Conservation (phyloP, 768 basidiomycete genomes). For the Amanita muscaria region DNA sequence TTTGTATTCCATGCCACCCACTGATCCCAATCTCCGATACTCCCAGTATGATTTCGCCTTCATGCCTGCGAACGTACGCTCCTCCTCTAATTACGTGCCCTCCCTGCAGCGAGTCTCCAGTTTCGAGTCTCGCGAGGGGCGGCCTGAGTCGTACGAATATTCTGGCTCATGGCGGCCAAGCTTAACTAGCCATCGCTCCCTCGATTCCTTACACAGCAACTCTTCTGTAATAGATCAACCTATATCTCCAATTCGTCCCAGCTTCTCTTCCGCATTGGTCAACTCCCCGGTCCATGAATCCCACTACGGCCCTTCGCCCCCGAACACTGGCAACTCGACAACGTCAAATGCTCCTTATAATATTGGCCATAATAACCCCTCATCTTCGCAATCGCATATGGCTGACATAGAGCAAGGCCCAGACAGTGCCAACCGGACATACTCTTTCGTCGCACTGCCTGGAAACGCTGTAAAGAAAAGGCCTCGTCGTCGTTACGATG, state of each 20-base stretch:
- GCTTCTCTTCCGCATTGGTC: slow-evolving; percentile 36
- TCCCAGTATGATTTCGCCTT: slow-evolving; percentile 35
- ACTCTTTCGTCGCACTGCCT: slow-evolving; percentile 74
- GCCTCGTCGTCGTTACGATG: slow-evolving; percentile 82
- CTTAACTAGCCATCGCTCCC: slow-evolving; percentile 21
- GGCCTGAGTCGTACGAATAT: slow-evolving; percentile 30
- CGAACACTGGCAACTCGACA: slow-evolving; percentile 52
- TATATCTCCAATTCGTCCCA: slow-evolving; percentile 45
- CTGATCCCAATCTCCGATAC: slow-evolving; percentile 25
- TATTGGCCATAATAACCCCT: slow-evolving; percentile 18
- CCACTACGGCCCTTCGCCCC: slow-evolving; percentile 53
- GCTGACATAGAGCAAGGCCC: slow-evolving; percentile 14
- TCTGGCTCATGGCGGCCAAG: slow-evolving; percentile 30
- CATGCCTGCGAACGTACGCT: slow-evolving; percentile 25
- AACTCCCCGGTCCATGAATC: slow-evolving; percentile 33
- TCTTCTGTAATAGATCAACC: slow-evolving; percentile 35
- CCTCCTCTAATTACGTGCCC: slow-evolving; percentile 30
- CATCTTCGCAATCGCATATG: slow-evolving; percentile 18
- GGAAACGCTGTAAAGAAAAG: slow-evolving; percentile 79
- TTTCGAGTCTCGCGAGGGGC: slow-evolving; percentile 35
- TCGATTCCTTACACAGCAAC: slow-evolving; percentile 22
- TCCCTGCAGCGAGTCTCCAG: slow-evolving; percentile 39
- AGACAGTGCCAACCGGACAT: slow-evolving; percentile 48
- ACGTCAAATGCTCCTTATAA: slow-evolving; percentile 33
- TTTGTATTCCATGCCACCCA: slow-evolving; percentile 28